These are phyloP conservation scores for Suillus decipiens DNA, from an alignment of 768 basidiomycete genomes.

Conservation along the genomic window DNA sequence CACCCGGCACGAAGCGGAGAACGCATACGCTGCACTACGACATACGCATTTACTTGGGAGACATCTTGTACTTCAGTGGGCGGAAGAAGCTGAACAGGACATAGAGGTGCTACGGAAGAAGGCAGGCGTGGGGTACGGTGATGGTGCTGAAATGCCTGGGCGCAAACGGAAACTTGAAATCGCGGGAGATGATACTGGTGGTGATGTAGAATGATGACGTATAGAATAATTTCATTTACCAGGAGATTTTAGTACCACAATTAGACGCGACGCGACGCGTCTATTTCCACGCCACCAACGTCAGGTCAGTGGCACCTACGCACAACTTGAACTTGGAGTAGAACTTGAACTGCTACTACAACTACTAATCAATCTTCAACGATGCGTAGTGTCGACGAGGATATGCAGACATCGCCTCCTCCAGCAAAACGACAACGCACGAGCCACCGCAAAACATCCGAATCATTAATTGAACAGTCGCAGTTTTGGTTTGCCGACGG, in stretches of 20 bases:
- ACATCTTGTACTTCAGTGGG: slow-evolving; percentile 95
- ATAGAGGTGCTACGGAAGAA: slow-evolving; percentile 76
- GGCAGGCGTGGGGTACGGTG: slow-evolving; percentile 76
- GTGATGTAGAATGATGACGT: slow-evolving; percentile 24
- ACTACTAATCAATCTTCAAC: background rate
- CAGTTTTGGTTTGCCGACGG: slow-evolving; percentile 37
- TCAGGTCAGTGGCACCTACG: background rate
- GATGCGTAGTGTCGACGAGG: slow-evolving; percentile 8
- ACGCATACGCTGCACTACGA: slow-evolving; percentile 80
- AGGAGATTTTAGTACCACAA: background rate
- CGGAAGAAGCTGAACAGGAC: slow-evolving; percentile 79
- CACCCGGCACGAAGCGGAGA: slow-evolving; percentile 86
- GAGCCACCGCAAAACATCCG: background rate
- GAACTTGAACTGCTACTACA: background rate
- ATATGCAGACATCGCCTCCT: slow-evolving; percentile 6
- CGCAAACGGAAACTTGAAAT: slow-evolving; percentile 70
- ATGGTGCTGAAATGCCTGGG: slow-evolving; percentile 69
- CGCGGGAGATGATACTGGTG: slow-evolving; percentile 40
- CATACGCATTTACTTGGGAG: slow-evolving; percentile 96
- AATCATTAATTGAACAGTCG: background rate
- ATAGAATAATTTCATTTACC: background rate
- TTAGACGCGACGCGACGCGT: slow-evolving; percentile 2
- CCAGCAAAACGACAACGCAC: slow-evolving; percentile 13
- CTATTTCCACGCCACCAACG: slow-evolving; percentile 13
- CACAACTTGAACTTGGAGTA: background rate